Evolutionary conservation across 75 land plant genomes (phyloP).

Genomic region (Pinus taeda): DNA sequence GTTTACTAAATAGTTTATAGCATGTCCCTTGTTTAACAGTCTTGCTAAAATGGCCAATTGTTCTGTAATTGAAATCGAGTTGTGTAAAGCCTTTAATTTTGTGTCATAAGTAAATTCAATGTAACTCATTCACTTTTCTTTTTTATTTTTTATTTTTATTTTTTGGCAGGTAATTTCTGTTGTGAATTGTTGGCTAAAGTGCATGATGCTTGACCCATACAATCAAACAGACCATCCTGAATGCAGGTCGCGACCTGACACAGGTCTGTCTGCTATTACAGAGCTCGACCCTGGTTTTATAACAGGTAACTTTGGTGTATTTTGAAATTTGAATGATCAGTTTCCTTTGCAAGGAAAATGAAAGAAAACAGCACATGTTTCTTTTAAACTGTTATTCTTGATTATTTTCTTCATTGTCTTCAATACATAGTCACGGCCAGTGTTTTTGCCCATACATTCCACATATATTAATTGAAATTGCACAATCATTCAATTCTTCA

Average conservation of each 20-base stretch:
- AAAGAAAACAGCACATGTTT: not conserved
- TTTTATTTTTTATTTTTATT: not conserved
- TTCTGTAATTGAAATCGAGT: not conserved
- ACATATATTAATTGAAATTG: not conserved
- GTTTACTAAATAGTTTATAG: not conserved
- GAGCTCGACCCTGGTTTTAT: conserved; percentile 99
- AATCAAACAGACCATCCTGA: conserved; percentile 98
- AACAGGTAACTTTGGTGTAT: conserved; percentile 56
- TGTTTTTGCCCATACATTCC: not conserved
- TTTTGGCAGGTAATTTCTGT: conserved; percentile 85
- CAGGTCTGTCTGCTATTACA: conserved; percentile 96
- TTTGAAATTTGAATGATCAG: not conserved
- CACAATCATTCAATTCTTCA: too few species aligned
- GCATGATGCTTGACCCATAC: conserved; percentile 88
- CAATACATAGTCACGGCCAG: not conserved
- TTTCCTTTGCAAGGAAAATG: not conserved
- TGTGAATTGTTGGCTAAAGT: conserved; percentile 97
- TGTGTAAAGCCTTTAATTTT: conserved; percentile 7
- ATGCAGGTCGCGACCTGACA: conserved; percentile 97
- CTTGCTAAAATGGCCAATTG: not conserved
- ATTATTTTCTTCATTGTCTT: not conserved
- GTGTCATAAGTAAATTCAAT: not conserved
- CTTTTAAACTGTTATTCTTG: not conserved
- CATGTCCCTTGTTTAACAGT: not conserved
- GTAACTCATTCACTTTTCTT: not conserved